phyloP scores from a whole-genome alignment of 495 filamentous ascomycete genomes.

The Thozetella sp. region DNA sequence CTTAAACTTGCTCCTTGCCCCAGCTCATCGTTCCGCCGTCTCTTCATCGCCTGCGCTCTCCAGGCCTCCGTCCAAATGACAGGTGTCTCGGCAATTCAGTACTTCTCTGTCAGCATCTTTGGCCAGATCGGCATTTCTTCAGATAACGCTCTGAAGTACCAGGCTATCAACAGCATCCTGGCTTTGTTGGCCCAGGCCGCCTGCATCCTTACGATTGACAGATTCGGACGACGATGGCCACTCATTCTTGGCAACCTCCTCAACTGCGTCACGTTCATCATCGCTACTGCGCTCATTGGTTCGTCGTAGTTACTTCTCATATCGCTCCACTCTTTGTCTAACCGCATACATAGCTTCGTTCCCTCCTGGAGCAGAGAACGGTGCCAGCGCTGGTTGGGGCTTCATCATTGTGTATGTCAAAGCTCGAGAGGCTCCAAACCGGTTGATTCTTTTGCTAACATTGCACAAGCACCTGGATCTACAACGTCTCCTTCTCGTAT shows the following conservation, averaged over 20 bases:
- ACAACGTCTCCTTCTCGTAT: slow-evolving; percentile 68
- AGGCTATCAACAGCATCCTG: slow-evolving; percentile 70
- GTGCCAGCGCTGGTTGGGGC: no score
- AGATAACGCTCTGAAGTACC: slow-evolving; percentile 68
- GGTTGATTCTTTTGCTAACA: no score
- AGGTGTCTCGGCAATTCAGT: slow-evolving; percentile 73
- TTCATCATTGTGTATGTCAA: no score
- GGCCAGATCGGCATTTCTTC: slow-evolving; percentile 66
- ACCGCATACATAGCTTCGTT: no score
- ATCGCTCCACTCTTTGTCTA: slow-evolving; percentile 45
- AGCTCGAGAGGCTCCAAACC: no score
- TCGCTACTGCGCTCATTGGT: slow-evolving; percentile 14
- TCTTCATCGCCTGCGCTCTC: slow-evolving; percentile 67
- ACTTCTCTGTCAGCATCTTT: slow-evolving; percentile 70
- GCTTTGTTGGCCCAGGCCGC: slow-evolving; percentile 65
- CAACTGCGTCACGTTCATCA: slow-evolving; percentile 62
- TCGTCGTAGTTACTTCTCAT: no score
- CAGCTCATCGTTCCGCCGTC: slow-evolving; percentile 64
- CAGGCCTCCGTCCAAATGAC: slow-evolving; percentile 76
- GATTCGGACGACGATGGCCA: slow-evolving; percentile 64
- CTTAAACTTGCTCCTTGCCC: not conserved
- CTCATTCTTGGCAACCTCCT: slow-evolving; percentile 67
- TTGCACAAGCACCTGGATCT: slow-evolving; percentile 59
- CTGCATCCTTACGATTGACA: slow-evolving; percentile 70
- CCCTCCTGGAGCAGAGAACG: no score